Percentiles rank a stretch among this genome's conserved stretches.
phyloP scores from a whole-genome alignment of 371 early-diverging fungal species.

The Capniomyces stellatus region DNA sequence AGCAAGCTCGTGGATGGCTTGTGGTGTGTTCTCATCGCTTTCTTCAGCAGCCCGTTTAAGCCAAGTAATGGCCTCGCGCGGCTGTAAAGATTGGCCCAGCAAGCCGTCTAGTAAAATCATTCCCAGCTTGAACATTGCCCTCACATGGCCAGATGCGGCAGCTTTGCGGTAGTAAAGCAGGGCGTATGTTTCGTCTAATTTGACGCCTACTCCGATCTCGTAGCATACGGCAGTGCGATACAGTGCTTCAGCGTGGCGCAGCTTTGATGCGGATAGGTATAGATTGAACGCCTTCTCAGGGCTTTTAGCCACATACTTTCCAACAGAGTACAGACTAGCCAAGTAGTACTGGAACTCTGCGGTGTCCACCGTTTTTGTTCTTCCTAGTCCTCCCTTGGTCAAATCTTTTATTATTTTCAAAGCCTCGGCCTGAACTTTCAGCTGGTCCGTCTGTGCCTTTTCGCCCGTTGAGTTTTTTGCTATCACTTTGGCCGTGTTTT shows the following conservation, averaged over 20 bases:
- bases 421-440: slow-evolving; percentile 33
- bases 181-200: slow-evolving; percentile 62
- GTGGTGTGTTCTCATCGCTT: slow-evolving; percentile 78
- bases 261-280: slow-evolving; percentile 83
- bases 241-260: slow-evolving; percentile 76
- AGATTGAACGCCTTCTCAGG: slow-evolving; percentile 78
- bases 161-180: slow-evolving; percentile 87
- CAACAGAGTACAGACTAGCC: slow-evolving; percentile 68
- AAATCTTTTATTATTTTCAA: slow-evolving; percentile 60
- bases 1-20: slow-evolving; percentile 84
- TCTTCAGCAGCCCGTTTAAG: slow-evolving; percentile 75
- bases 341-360: slow-evolving; percentile 85
- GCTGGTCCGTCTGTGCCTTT: not conserved
- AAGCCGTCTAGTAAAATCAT: slow-evolving; percentile 65
- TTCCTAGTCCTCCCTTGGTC: slow-evolving; percentile 38
- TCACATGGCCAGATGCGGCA: slow-evolving; percentile 78
- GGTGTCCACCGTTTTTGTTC: slow-evolving; percentile 26
- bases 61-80: slow-evolving; percentile 84
- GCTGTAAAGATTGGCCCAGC: slow-evolving; percentile 42
- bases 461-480: not conserved
- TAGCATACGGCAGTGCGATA: slow-evolving; percentile 92
- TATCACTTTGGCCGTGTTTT: not conserved
- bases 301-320: slow-evolving; percentile 50
- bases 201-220: slow-evolving; percentile 85
- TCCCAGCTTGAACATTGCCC: slow-evolving; percentile 92